Evolutionary conservation across 2,329 filamentous ascomycete genomes (phyloP), one percentile per base, ranked within the genome.

Genomic region (Colletotrichum acutatum): DNA sequence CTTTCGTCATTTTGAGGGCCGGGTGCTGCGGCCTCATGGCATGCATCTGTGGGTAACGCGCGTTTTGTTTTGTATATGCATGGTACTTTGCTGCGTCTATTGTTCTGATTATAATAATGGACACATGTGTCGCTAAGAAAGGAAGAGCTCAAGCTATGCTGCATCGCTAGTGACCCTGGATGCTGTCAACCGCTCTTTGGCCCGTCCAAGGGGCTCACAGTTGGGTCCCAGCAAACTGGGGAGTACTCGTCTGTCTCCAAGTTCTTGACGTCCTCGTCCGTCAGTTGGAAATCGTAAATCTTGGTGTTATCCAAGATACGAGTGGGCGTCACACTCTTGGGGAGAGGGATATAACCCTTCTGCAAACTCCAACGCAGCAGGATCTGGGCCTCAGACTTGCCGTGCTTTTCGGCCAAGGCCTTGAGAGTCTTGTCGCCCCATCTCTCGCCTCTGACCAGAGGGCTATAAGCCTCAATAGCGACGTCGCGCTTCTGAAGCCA

Each of bases 321-420:
- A 34, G 87, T 89, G 0, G 90, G 87, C 5, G 89, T 92, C 62
- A 92, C 92, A 73, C 91, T 94, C 87, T 95, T 95, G 26, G 93
- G 92, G 74, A 95, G 84, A 58, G 93, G 93, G 42, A 93, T 87
- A 80, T 90, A 91, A 4, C 90, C 92, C 83, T 94, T 95, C 82
- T 97, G 93, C 82, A 97, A 81, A 76, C 93, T 93, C 88, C 94
- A 98, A 75, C 95, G 88, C 62, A 97, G 84, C 78, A 98, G 82
- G 11, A 97, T 84, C 86, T 97, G 95, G 11, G 93, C 92, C 72
- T 92, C 90, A 8, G 90, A 90, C 84, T 93, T 95, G 75, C 86
- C 86, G 80, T 97, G 90, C 84, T 95, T 95, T 77, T 92, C 85
- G 1, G 91, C 90, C 69, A 97, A 83, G 16, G 85, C 85, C 72